phyloP scores from a whole-genome alignment of 768 basidiomycete species.

The Mycena amicta region DNA sequence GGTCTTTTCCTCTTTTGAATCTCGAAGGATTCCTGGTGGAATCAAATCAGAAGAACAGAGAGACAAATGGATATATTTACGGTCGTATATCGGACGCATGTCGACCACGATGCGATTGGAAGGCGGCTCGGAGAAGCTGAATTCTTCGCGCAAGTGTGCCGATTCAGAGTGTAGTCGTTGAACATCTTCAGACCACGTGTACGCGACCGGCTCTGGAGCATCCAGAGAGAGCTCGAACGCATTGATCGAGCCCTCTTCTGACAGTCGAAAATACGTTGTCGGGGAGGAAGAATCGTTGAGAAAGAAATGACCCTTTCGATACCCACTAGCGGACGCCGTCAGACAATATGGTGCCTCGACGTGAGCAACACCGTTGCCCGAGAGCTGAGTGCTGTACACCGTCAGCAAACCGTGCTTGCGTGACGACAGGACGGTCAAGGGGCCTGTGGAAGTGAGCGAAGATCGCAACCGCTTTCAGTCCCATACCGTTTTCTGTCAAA shows the following conservation, averaged over 20 bases:
- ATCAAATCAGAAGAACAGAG: conserved; percentile 1
- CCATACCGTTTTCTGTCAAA: conserved; percentile 35
- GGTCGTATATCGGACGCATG: conserved; percentile 54
- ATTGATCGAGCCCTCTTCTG: conserved; percentile 48
- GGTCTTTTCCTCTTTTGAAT: conserved; percentile 26
- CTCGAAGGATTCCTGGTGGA: conserved; percentile 29
- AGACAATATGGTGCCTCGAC: conserved; percentile 29
- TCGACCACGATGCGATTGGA: conserved; percentile 47
- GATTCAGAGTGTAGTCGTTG: conserved; percentile 35
- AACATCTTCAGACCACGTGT: conserved; percentile 45
- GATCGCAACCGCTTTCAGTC: no score
- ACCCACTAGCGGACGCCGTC: conserved; percentile 23
- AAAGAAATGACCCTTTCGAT: conserved; percentile 37
- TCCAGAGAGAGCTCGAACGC: conserved; percentile 40
- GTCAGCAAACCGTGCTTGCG: conserved; percentile 59
- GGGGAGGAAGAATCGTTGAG: conserved; percentile 33
- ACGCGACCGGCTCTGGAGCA: conserved; percentile 20
- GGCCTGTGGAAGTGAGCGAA: conserved; percentile 45
- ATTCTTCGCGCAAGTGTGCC: conserved; percentile 32
- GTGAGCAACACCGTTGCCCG: conserved; percentile 44
- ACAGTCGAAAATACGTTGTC: conserved; percentile 46
- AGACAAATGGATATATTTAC: conserved; percentile 39
- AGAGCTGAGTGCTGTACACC: conserved; percentile 61
- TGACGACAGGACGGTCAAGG: conserved; percentile 61
- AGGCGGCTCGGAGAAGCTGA: conserved; percentile 48